These are phyloP conservation scores for Austroboletus novae-zelandiae DNA, from an alignment of 1,284 basidiomycete genomes.

Conservation along the genomic window DNA sequence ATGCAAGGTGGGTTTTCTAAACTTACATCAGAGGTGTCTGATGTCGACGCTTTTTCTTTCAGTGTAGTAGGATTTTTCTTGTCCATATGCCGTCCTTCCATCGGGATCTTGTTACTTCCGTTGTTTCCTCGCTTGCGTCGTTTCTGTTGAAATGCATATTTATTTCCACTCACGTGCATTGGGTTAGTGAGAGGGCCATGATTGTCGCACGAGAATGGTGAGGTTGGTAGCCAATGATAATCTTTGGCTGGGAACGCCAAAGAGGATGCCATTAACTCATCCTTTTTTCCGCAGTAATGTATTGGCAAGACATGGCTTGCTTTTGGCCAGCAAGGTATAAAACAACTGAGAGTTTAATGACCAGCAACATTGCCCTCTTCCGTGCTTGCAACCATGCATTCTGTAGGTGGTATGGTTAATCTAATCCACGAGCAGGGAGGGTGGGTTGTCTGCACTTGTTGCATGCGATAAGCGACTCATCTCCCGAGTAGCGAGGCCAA, in stretches of 20 bases:
- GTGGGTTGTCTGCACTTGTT: not conserved
- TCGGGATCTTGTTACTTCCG: not conserved
- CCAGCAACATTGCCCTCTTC: too few relatives aligned
- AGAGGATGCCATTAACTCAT: not conserved
- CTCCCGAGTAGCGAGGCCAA: not conserved
- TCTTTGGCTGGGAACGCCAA: constrained; percentile 4
- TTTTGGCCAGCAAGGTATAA: not conserved
- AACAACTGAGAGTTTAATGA: too few relatives aligned
- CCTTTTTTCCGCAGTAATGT: not conserved
- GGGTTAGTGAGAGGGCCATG: not conserved
- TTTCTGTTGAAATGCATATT: not conserved
- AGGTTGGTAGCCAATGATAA: constrained; percentile 6
- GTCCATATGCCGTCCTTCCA: not conserved
- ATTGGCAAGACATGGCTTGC: constrained; percentile 10
- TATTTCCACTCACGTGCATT: constrained; percentile 12
- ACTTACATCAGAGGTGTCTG: not conserved
- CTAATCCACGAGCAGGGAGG: not conserved
- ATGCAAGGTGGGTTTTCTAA: constrained; percentile 5
- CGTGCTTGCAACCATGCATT: not conserved
- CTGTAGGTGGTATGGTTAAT: not conserved
- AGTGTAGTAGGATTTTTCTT: not conserved
- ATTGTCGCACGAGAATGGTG: not conserved
- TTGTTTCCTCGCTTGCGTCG: not conserved
- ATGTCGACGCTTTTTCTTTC: not conserved
- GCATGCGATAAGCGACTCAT: not conserved